These are phyloP conservation scores for Mrakiaceae sp. DNA, from an alignment of 1,284 basidiomycete species.

Conservation along the genomic window DNA sequence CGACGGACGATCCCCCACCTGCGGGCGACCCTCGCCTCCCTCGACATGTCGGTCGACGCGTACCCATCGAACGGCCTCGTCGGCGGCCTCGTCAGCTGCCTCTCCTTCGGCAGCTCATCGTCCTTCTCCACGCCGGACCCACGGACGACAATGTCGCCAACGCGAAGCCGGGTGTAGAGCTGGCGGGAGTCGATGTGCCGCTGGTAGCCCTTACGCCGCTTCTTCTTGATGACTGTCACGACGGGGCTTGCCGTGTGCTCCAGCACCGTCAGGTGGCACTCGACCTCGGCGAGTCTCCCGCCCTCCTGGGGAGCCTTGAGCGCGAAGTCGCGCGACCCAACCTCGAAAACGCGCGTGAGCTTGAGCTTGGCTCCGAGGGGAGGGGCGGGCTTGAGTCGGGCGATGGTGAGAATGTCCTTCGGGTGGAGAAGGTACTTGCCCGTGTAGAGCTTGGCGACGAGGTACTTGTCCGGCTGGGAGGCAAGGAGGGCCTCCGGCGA, in stretches of 20 bases:
- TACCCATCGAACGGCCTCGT: constrained; percentile 1
- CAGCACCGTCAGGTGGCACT: constrained; percentile 75
- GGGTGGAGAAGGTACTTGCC: constrained; percentile 79
- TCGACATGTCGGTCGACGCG: neutral
- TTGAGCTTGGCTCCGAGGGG: constrained; percentile 69
- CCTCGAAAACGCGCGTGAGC: constrained; percentile 80
- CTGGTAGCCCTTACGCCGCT: constrained; percentile 90
- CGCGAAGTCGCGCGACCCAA: constrained; percentile 92
- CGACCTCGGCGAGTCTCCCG: constrained; percentile 38
- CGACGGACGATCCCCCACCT: constrained; percentile 3
- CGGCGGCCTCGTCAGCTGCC: neutral
- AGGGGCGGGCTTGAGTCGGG: constrained; percentile 64
- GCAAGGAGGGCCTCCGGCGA: constrained; percentile 35
- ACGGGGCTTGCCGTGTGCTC: constrained; percentile 92
- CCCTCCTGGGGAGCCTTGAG: constrained; percentile 38
- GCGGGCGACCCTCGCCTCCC: constrained; percentile 4
- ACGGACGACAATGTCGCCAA: constrained; percentile 49
- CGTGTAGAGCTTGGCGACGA: constrained; percentile 78
- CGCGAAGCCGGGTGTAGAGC: constrained; percentile 78
- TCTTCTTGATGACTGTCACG: constrained; percentile 88
- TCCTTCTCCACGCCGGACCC: neutral
- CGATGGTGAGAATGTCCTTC: constrained; percentile 82
- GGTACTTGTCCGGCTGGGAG: constrained; percentile 69
- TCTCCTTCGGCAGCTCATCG: constrained; percentile 6
- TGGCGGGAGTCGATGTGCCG: constrained; percentile 79